A percentile compares a stretch with the other conserved stretches of the same genome.
These are phyloP conservation scores for Protea cynaroides DNA, from an alignment of 164 flowering plant species.

Conservation along the genomic window DNA sequence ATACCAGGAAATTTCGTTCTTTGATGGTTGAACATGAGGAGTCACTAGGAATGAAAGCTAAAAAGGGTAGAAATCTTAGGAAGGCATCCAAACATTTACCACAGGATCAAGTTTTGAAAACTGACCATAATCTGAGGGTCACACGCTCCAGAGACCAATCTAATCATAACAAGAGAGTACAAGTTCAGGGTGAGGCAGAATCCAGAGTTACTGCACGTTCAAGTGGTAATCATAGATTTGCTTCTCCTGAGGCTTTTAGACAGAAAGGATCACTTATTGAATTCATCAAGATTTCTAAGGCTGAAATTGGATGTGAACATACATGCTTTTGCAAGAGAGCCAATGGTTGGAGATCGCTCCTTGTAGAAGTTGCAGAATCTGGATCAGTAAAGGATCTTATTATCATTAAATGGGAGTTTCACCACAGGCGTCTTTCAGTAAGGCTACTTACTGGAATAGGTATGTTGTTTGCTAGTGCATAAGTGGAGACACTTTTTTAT, in stretches of 20 bases:
- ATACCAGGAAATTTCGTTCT: constrained; percentile 1
- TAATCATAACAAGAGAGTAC: constrained; percentile 21
- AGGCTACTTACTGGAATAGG: constrained; percentile 26
- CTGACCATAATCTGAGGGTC: constrained; percentile 33
- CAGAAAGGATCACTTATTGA: constrained; percentile 9
- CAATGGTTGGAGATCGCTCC: constrained; percentile 60
- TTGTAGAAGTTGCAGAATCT: constrained; percentile 30
- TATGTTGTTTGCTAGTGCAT: constrained; percentile 15
- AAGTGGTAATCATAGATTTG: constrained; percentile 11
- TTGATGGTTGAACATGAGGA: constrained; percentile 12
- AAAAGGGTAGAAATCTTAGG: constrained; percentile 40
- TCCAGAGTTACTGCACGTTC: constrained; percentile 9
- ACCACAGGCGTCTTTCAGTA: constrained; percentile 44
- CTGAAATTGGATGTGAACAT: constrained; percentile 22
- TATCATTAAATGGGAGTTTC: constrained; percentile 57
- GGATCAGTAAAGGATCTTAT: constrained; percentile 36
- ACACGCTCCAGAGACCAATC: constrained; percentile 50
- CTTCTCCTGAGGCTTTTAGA: constrained; percentile 11
- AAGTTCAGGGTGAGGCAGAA: constrained; percentile 10
- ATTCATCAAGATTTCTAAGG: background rate
- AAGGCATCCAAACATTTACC: constrained; percentile 23
- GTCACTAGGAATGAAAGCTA: constrained; percentile 17
- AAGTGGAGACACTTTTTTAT: too few species aligned
- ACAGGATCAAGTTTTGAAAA: constrained; percentile 17
- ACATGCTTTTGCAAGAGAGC: constrained; percentile 24